A percentile compares a stretch with the other conserved stretches of the same genome.
Conservation (phyloP, 2,329 filamentous ascomycete species). For the Colletotrichum viniferum region DNA sequence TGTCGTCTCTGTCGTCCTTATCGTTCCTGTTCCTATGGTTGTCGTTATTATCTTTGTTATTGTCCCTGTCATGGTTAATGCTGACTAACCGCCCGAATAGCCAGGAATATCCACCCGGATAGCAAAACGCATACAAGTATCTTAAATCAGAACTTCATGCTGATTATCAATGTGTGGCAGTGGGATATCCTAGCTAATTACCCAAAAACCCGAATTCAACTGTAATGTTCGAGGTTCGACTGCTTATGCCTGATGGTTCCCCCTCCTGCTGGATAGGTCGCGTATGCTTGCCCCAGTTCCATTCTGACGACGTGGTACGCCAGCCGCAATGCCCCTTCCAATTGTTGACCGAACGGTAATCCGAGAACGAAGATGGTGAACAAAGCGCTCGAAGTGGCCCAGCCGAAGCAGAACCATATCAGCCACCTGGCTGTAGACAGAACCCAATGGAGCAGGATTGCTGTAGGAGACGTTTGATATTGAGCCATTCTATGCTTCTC, state of each 20-base stretch:
- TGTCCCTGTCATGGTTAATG: too few species aligned
- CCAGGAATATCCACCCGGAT: too few species aligned
- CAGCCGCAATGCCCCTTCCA: not conserved
- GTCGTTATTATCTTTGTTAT: too few species aligned
- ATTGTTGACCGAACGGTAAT: not conserved
- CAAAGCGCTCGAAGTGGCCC: not conserved
- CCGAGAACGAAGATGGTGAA: not conserved
- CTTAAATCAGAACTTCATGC: too few species aligned
- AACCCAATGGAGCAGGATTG: not conserved
- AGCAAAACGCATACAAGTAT: too few species aligned
- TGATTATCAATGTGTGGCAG: too few species aligned
- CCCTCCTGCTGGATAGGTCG: fast-evolving
- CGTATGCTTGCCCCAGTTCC: not conserved
- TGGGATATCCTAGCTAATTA: too few species aligned
- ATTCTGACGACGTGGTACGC: not conserved
- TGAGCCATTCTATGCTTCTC: not conserved
- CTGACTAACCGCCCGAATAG: too few species aligned
- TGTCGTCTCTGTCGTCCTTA: too few species aligned
- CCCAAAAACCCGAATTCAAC: too few species aligned
- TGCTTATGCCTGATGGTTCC: not conserved
- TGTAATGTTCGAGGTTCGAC: too few species aligned
- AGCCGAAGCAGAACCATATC: not conserved
- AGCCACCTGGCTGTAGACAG: not conserved
- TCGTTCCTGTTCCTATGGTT: too few species aligned
- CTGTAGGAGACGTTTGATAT: not conserved